Evolutionary conservation across 306 rosid genomes (phyloP).

Genomic region (Casuarina cunninghamiana): DNA sequence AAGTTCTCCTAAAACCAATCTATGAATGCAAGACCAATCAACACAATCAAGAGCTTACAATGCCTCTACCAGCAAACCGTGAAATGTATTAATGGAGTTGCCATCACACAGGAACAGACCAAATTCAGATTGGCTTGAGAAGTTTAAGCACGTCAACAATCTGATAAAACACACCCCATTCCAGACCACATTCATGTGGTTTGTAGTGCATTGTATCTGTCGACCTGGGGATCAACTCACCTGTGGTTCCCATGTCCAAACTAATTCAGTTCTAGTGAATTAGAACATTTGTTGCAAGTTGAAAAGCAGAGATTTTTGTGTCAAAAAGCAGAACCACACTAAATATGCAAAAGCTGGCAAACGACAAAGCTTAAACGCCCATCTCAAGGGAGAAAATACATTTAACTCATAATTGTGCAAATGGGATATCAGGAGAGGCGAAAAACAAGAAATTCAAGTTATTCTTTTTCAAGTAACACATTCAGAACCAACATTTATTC

Average conservation of each 20-base stretch:
- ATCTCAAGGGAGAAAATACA: not conserved
- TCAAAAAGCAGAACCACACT: not conserved
- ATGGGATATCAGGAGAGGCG: not conserved
- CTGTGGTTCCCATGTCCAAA: slow-evolving; percentile 1
- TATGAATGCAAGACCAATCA: not conserved
- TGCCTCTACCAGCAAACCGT: not conserved
- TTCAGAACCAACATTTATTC: not conserved
- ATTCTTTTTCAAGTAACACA: not conserved
- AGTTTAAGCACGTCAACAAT: slow-evolving; percentile 1
- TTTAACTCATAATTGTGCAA: not conserved
- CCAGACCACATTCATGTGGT: slow-evolving; percentile 12
- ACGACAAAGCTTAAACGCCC: not conserved
- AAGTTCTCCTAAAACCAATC: not conserved
- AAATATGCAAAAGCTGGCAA: not conserved
- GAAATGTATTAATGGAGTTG: not conserved
- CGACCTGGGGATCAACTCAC: slow-evolving; percentile 9
- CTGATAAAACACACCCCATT: not conserved
- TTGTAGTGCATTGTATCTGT: not conserved
- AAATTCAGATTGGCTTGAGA: slow-evolving; percentile 10
- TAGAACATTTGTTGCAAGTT: not conserved
- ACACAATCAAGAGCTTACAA: slow-evolving; percentile 10
- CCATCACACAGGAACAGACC: not conserved
- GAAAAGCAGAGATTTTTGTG: not conserved
- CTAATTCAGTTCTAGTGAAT: too few species aligned
- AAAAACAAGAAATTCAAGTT: not conserved